Percentiles rank a stretch among this genome's conserved stretches.
These are phyloP conservation scores for Vigna nakashimae DNA, from an alignment of 306 rosid species.

Conservation along the genomic window DNA sequence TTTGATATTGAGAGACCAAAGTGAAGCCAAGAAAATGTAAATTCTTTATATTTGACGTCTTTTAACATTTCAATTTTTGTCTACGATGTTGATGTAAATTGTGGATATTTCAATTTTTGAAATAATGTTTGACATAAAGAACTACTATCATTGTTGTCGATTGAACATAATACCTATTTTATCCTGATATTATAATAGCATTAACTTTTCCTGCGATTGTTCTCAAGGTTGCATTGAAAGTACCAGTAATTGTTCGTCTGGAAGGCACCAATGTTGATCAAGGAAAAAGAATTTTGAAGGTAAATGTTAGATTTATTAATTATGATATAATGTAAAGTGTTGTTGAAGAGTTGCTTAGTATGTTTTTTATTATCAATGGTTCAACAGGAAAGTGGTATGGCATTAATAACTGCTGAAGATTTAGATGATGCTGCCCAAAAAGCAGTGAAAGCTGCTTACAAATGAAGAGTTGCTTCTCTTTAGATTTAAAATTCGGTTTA, in stretches of 20 bases:
- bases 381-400: slow-evolving; percentile 92
- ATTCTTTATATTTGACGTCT: slow-evolving; percentile 19
- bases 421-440: slow-evolving; percentile 97
- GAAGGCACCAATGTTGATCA: slow-evolving; percentile 98
- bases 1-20: slow-evolving; percentile 5
- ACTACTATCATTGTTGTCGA: neutral
- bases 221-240: slow-evolving; percentile 81
- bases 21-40: slow-evolving; percentile 22
- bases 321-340: too few species aligned
- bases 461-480: slow-evolving; percentile 51
- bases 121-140: neutral
- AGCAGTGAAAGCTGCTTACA: slow-evolving; percentile 84
- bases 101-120: slow-evolving; percentile 11
- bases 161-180: slow-evolving; percentile 17
- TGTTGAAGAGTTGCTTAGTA: neutral
- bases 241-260: slow-evolving; percentile 95
- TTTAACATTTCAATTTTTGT: slow-evolving; percentile 37
- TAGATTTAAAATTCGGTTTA: slow-evolving; percentile 34
- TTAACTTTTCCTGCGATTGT: slow-evolving; percentile 39
- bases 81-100: slow-evolving; percentile 24
- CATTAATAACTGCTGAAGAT: slow-evolving; percentile 93
- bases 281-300: slow-evolving; percentile 95
- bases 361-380: slow-evolving; percentile 39
- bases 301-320: slow-evolving; percentile 35
- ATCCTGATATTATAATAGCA: slow-evolving; percentile 19